A percentile compares a stretch with the other conserved stretches of the same genome.
phyloP scores from a whole-genome alignment of 2,329 filamentous ascomycete species.

The Akanthomyces uredinophilus region DNA sequence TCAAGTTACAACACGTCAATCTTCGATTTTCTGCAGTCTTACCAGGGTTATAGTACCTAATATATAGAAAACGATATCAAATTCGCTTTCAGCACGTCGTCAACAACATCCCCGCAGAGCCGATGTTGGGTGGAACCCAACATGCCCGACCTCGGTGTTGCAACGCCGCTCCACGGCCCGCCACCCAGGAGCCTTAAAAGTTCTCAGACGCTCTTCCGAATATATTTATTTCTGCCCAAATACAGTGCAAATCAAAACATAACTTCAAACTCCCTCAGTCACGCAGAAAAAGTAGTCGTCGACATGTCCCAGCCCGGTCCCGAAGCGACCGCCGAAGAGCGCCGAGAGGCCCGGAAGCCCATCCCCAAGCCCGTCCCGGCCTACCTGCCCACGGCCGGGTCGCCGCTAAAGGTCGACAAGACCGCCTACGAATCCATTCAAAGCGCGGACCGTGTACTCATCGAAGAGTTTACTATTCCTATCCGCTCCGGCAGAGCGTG shows the following conservation, averaged over 20 bases:
- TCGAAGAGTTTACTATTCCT: conserved; percentile 57
- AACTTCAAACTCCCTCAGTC: no score
- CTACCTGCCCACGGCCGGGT: conserved; percentile 40
- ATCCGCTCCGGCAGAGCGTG: conserved; percentile 71
- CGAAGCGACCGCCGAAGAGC: conserved; percentile 26
- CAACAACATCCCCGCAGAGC: background rate
- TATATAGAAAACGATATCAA: background rate
- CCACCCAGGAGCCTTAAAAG: background rate
- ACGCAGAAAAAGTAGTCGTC: background rate
- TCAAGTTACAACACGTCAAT: no score
- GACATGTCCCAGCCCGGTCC: conserved; percentile 10
- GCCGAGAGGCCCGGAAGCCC: conserved; percentile 38
- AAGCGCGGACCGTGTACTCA: conserved; percentile 34
- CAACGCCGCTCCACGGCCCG: background rate
- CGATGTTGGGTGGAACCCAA: conserved; percentile 4
- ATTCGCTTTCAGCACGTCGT: background rate
- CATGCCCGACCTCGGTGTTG: conserved; percentile 8
- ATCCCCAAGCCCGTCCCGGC: conserved; percentile 46
- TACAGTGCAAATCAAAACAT: background rate
- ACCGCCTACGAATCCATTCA: conserved; percentile 58
- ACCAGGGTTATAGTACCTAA: no score
- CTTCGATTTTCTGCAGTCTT: no score
- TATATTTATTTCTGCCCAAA: background rate
- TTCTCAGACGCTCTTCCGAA: background rate
- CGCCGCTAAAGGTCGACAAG: conserved; percentile 40